Evolutionary conservation across 768 basidiomycete species (phyloP).

Genomic region (Termitomyces sp.): DNA sequence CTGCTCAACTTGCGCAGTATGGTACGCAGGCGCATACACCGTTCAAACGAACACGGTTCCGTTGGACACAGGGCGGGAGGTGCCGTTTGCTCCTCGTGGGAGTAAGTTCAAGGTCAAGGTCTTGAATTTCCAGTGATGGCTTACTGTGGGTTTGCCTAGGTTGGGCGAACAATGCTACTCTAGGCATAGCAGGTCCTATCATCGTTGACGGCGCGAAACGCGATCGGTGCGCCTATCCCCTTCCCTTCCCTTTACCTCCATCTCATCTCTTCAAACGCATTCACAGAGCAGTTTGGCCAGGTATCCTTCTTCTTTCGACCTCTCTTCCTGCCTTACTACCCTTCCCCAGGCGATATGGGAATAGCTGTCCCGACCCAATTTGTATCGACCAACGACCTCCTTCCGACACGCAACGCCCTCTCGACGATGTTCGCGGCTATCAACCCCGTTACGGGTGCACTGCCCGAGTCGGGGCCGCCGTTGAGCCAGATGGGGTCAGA

Average conservation of each 20-base stretch:
- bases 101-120: conserved; percentile 18
- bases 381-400: conserved; percentile 54
- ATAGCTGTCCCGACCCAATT: conserved; percentile 57
- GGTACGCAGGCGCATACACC: conserved; percentile 60
- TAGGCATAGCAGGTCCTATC: conserved; percentile 53
- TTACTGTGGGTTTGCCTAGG: conserved; percentile 18
- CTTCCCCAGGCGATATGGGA: conserved; percentile 47
- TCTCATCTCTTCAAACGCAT: too few species aligned
- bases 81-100: conserved; percentile 40
- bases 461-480: conserved; percentile 48
- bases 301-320: conserved; percentile 14
- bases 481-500: conserved; percentile 40
- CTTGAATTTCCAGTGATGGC: background rate
- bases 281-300: conserved; percentile 51
- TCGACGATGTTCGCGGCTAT: conserved; percentile 53
- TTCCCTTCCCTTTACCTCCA: too few species aligned
- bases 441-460: conserved; percentile 45
- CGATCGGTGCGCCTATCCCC: conserved; percentile 32
- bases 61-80: conserved; percentile 41
- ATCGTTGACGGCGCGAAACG: conserved; percentile 59
- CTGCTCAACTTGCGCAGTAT: conserved; percentile 24
- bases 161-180: conserved; percentile 50
- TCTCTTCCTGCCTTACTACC: background rate
- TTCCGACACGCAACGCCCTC: conserved; percentile 50
- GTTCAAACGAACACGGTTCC: conserved; percentile 53